Base-by-base conservation (phyloP, 805 yeast genomes). In the Metschnikowia amazonensis region DNA sequence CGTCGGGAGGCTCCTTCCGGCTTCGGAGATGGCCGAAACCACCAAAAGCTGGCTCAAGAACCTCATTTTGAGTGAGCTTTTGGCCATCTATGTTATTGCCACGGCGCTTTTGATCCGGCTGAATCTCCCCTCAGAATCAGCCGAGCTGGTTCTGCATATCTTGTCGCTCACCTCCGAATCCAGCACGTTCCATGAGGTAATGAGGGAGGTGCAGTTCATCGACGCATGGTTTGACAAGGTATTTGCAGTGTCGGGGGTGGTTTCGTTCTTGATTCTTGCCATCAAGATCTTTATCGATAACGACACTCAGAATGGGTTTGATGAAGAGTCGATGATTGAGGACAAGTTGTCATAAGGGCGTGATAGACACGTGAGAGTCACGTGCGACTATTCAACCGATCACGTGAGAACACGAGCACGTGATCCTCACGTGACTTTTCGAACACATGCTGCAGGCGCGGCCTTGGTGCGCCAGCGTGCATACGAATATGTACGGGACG, bases 201-300 rank as follows among this genome's bases (percentile, higher is more conserved):
- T 53, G 36, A 64, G 51, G 41, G 75, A 74, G 51, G 70, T 71
- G n/a, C 67, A 64, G 21, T 76, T 75, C 52, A 69, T 77, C 17
- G 81, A 77, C 48, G 59, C 60, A 17, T 75, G 79, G 79, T 78
- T 76, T 50, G 81, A 77, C 51, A 66, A 74, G 56, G 72, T 77
- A 35, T 78, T 76, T 60, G 77, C 70, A 10, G 33, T 71, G 5
- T 63, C 79, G 9, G 67, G 76, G 51, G 50, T 72, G 2, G 48
- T 58, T 1, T 69, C 79, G 3, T 42, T 59, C 3, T 23, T 58
- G 18, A 57, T 64, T 39, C 45, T 66, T n/a, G 42, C 51, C 1
- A 36, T 60, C 44, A 59, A 59, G 43, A 3, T 31, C 1, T 50
- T 44, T 36, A 48, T 54, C 25, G 59, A 54, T 20, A 51, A 50